Evolutionary conservation across 805 yeast genomes (phyloP).

Genomic region (Spathaspora passalidarum): DNA sequence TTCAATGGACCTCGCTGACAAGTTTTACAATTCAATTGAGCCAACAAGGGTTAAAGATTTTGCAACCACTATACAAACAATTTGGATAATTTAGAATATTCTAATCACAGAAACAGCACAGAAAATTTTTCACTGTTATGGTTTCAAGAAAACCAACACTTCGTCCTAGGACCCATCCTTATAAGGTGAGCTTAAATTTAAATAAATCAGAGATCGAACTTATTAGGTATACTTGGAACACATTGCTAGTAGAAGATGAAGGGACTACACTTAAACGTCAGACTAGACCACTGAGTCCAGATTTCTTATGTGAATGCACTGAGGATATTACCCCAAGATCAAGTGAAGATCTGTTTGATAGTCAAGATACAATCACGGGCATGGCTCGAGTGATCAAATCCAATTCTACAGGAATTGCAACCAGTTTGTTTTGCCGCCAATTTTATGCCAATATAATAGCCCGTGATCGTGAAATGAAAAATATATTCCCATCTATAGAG

Average conservation of each 20-base stretch:
- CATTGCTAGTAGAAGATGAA: slow-evolving; percentile 37
- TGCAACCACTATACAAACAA: no score
- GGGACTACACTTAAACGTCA: neutral
- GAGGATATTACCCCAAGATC: neutral
- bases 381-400: slow-evolving; percentile 4
- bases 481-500: slow-evolving; percentile 66
- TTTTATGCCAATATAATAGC: slow-evolving; percentile 66
- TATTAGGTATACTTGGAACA: slow-evolving; percentile 46
- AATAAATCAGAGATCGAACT: slow-evolving; percentile 40
- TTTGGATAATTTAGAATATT: no score
- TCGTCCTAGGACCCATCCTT: no score
- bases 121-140: no score
- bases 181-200: slow-evolving; percentile 20
- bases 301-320: slow-evolving; percentile 9
- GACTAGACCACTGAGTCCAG: slow-evolving; percentile 10
- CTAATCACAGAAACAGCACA: no score
- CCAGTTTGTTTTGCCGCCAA: slow-evolving; percentile 69
- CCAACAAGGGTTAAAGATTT: no score
- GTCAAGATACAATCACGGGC: slow-evolving; percentile 3
- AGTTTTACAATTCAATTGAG: no score
- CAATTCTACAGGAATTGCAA: slow-evolving; percentile 23
- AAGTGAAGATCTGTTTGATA: no score
- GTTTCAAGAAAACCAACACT: no score
- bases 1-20: no score
- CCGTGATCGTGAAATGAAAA: slow-evolving; percentile 59